Conservation (phyloP, 2,329 filamentous ascomycete species). For the Cladorrhinum sp. region DNA sequence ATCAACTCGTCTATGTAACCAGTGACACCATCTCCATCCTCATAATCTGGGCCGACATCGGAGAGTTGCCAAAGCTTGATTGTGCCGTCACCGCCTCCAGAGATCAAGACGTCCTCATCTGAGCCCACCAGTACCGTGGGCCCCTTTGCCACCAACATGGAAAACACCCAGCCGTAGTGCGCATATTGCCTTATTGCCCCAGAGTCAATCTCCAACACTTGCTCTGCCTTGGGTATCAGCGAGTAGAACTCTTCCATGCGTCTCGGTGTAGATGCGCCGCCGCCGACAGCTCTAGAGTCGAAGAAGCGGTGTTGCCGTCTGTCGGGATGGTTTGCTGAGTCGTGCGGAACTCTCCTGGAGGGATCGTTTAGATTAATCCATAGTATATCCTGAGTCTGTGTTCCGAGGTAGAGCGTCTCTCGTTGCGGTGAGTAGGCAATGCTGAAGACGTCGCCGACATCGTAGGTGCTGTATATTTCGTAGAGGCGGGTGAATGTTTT, state of each 20-base stretch:
- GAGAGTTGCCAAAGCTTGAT: constrained; percentile 87
- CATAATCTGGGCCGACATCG: constrained; percentile 36
- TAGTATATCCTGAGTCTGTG: constrained; percentile 92
- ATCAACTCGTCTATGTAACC: constrained; percentile 69
- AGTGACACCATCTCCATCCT: constrained; percentile 50
- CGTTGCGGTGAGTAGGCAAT: constrained; percentile 80
- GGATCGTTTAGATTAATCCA: constrained; percentile 78
- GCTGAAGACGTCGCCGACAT: constrained; percentile 94
- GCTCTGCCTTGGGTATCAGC: constrained; percentile 52
- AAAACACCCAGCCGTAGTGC: constrained; percentile 93
- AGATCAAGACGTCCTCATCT: constrained; percentile 79
- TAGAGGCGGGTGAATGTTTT: constrained; percentile 72
- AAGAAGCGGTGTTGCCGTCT: constrained; percentile 85
- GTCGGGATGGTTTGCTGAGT: constrained; percentile 68
- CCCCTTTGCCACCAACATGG: constrained; percentile 82
- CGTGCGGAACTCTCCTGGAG: constrained; percentile 55
- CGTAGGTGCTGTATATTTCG: constrained; percentile 89
- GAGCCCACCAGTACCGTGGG: constrained; percentile 63
- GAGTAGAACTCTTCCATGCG: constrained; percentile 60
- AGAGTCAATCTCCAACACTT: constrained; percentile 74
- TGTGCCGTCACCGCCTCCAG: constrained; percentile 87
- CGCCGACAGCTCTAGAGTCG: constrained; percentile 83
- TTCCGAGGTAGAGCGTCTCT: constrained; percentile 84
- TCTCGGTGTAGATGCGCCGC: constrained; percentile 73
- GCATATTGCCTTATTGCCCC: constrained; percentile 83